phyloP scores from a whole-genome alignment of 345 rosid genomes.

The Moricandia arvensis region DNA sequence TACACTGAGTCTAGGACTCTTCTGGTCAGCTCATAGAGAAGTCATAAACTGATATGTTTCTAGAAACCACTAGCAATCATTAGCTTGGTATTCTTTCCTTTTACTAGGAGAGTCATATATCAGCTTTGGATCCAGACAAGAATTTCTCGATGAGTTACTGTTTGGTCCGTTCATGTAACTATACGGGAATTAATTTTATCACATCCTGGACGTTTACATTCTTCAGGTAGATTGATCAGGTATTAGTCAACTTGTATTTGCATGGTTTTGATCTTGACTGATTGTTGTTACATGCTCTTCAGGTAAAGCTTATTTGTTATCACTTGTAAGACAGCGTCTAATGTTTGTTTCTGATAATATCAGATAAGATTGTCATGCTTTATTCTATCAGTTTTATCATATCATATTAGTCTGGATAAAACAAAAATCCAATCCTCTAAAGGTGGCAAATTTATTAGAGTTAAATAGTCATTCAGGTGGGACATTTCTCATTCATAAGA shows the following conservation, averaged over 20 bases:
- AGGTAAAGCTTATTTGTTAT: no score
- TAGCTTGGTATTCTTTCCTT: no score
- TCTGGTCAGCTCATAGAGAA: no score
- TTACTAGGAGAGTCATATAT: neutral
- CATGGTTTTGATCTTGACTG: neutral
- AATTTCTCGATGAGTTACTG: no score
- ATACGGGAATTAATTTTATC: no score
- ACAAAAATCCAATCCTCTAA: neutral
- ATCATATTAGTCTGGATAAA: neutral
- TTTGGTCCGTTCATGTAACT: no score
- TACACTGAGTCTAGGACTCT: no score
- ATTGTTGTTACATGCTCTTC: constrained; percentile 15
- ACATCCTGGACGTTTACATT: neutral
- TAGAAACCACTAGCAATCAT: no score
- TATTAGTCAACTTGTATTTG: neutral
- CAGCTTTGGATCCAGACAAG: neutral
- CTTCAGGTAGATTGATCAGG: neutral
- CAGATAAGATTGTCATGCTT: neutral
- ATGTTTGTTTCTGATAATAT: neutral
- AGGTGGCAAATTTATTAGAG: neutral
- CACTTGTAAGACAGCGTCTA: neutral
- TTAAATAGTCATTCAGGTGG: neutral
- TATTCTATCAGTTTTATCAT: neutral
- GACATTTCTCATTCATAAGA: neutral
- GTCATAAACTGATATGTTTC: no score